phyloP scores from a whole-genome alignment of 1,284 basidiomycete species.

The Cryptococcus floricola region DNA sequence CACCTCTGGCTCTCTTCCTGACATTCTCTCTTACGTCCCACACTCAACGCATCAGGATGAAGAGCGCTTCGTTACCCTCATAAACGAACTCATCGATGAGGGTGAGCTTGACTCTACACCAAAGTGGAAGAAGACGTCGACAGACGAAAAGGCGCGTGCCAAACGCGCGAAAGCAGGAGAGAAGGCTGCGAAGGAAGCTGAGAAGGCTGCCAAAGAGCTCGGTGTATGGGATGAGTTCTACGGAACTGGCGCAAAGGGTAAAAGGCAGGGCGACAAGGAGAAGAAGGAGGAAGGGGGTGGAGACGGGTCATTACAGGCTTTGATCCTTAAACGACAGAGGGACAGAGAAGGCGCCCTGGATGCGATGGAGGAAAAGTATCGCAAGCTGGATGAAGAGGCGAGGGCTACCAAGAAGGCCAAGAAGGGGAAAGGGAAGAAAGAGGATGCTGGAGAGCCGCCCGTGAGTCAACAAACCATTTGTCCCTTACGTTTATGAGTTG shows the following conservation, averaged over 20 bases:
- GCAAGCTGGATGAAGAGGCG: slow-evolving; percentile 33
- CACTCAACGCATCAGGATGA: slow-evolving; percentile 80
- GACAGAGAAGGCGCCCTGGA: slow-evolving; percentile 69
- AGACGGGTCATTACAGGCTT: slow-evolving; percentile 67
- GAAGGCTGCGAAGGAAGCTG: slow-evolving; percentile 79
- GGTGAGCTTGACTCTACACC: slow-evolving; percentile 59
- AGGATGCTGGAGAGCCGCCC: slow-evolving; percentile 10
- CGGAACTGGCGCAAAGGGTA: slow-evolving; percentile 68
- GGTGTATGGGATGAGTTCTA: slow-evolving; percentile 96
- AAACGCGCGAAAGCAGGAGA: slow-evolving; percentile 68
- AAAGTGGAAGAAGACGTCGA: slow-evolving; percentile 63
- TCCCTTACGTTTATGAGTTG: neutral
- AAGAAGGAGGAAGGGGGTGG: slow-evolving; percentile 58
- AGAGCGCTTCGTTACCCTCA: slow-evolving; percentile 66
- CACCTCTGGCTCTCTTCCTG: slow-evolving; percentile 65
- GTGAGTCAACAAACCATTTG: slow-evolving; percentile 13
- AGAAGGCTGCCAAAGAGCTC: slow-evolving; percentile 76
- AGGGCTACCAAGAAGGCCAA: slow-evolving; percentile 33
- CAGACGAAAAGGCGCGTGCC: slow-evolving; percentile 70
- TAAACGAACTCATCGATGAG: slow-evolving; percentile 62
- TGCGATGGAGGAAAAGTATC: slow-evolving; percentile 75
- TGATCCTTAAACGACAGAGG: slow-evolving; percentile 71
- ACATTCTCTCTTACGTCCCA: slow-evolving; percentile 77
- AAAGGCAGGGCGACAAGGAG: slow-evolving; percentile 59
- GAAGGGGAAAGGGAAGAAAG: slow-evolving; percentile 20